Evolutionary conservation across 805 yeast species (phyloP), one percentile per base, ranked within the genome.

Genomic region (Candida hispaniensis): DNA sequence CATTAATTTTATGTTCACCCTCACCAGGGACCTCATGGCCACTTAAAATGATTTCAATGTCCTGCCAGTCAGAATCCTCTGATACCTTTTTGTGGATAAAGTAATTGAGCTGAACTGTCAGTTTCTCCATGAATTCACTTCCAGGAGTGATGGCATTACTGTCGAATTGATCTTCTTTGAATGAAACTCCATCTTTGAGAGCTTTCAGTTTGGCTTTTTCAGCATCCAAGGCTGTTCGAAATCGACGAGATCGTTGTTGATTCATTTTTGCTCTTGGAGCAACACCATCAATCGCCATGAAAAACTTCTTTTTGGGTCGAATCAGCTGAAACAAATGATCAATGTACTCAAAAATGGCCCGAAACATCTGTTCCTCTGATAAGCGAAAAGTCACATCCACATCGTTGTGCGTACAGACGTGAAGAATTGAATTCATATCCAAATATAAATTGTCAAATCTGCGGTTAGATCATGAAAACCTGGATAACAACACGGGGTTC

Each of bases 241-340:
- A 88, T 61, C 98, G 74, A 66, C 98, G 75, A 0, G 95, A 75
- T 60, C 98, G 73, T 59, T 88, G 98, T 59, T 88, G 97, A 55
- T 88, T 88, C 95, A 88, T 86, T 54, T 88, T 88, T 7, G 98
- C 98, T 55, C 98, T 67, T 25, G 98, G 98, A 0, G 98, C 98
- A 34, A 88, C 97, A 54, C 98, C 98, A 61, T 88, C 98, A 49
- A 88, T 81, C 3, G 98, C 97, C 94, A 88, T 85, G 54, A 79
- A 86, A 47, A 88, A 81, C 9, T 78, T 72, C 52, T 82, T 70
- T 48, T 79, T 67, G 6, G 99, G 99, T 54, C 75, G 74, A 45
- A 91, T 85, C 15, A 83, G 73, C 43, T 76, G 76, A 50, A 91
- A 88, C 39, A 91, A 63, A 57, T 91, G 96, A 55, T 91, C 98